Evolutionary conservation across 129 eudicot genomes (phyloP), one percentile per base, ranked within the genome.

Genomic region (Flaveria linearis): DNA sequence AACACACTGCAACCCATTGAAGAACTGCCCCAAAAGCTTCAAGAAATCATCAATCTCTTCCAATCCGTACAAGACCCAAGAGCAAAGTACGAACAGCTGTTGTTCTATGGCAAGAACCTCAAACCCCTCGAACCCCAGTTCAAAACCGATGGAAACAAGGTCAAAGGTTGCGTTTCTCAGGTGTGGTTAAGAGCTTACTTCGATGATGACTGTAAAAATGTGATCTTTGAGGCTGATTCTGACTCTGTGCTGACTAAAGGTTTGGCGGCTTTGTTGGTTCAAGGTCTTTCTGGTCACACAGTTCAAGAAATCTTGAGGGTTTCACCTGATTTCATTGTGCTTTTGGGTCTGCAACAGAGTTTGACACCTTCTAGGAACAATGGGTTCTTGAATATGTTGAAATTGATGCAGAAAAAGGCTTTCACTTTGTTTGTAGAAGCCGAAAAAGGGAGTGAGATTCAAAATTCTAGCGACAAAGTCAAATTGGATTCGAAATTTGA

Each of bases 111-210:
- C 43, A 74, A 75, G 8, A 89, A 87, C 52, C 76, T 91, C 1
- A 76, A 77, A 17, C 89, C 97, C 45, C 83, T 93, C 17, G 90
- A 88, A 33, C 5, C 81, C 61, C 83, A 70, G 49, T 88, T 83
- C 80, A 90, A 90, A 66, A 82, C 84, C 2, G 82, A 74, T 0
- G 91, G 79, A 2, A 93, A 93, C 55, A 93, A 91, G 82, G 98
- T 93, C 39, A 86, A 88, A 78, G 97, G 97, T 63, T 90, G 98
- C 43, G 97, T 94, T 69, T 91, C 98, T 23, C 97, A 94, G 87
- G 98, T 94, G 15, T 94, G 96, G 96, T 88, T 94, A 23, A 74
- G 97, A 53, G 93, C 97, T 43, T 88, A 86, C 61, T 80, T 74
- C n/a, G 78, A 89, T 61, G 22, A 76, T 7, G 86, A 82, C 45